Conservation (phyloP, 2,329 filamentous ascomycete species). For the Chaetomiaceae sp. region DNA sequence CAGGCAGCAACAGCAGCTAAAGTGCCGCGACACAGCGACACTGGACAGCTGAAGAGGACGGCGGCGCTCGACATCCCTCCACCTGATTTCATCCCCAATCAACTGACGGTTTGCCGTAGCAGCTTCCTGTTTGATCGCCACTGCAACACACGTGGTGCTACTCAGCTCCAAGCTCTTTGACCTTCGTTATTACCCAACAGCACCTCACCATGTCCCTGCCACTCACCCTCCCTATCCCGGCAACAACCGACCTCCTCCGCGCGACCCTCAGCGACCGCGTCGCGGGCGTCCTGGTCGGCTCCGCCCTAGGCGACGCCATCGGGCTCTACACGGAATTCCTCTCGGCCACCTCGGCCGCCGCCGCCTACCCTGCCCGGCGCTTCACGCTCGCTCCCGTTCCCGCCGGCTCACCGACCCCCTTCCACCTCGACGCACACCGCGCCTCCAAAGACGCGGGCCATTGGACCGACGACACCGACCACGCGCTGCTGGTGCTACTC, state of each 20-base stretch:
- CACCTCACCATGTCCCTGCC: neutral
- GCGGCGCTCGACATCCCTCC: too few relatives aligned
- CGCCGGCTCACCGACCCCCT: conserved; percentile 33
- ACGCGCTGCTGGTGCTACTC: conserved; percentile 45
- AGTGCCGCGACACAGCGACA: too few relatives aligned
- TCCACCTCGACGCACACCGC: conserved; percentile 42
- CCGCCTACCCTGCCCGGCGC: conserved; percentile 34
- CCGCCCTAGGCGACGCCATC: conserved; percentile 49
- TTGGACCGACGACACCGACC: conserved; percentile 54
- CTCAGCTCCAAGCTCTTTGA: too few relatives aligned
- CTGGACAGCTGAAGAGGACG: too few relatives aligned
- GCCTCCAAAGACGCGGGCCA: conserved; percentile 37
- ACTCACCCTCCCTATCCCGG: neutral
- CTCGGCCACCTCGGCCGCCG: conserved; percentile 31
- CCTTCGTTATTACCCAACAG: too few relatives aligned
- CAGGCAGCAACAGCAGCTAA: too few relatives aligned
- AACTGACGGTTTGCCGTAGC: too few relatives aligned
- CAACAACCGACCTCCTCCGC: conserved; percentile 16
- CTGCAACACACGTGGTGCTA: too few relatives aligned
- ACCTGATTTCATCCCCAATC: too few relatives aligned
- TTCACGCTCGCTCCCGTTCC: conserved; percentile 35
- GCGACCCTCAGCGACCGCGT: conserved; percentile 33
- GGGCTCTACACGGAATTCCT: conserved; percentile 52
- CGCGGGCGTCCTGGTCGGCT: conserved; percentile 44
- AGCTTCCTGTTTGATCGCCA: too few relatives aligned